Conservation (phyloP, 805 yeast genomes). For the Yarrowia deformans region DNA sequence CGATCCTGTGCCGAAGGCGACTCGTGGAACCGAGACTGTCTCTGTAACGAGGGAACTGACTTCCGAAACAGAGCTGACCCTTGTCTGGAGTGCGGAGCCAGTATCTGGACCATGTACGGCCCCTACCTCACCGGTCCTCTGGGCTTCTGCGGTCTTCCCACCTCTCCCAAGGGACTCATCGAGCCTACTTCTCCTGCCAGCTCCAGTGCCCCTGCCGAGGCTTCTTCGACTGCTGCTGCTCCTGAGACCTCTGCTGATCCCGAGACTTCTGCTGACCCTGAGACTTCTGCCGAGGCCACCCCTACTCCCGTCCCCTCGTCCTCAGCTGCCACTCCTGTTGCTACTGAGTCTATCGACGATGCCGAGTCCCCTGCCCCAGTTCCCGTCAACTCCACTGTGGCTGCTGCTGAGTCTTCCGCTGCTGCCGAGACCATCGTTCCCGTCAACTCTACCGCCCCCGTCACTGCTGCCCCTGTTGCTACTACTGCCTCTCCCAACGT, state of each 20-base stretch:
- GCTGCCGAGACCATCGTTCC: background rate
- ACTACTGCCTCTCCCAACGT: background rate
- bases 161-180: background rate
- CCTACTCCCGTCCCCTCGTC: background rate
- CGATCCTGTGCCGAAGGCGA: background rate
- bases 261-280: constrained; percentile 8
- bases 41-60: background rate
- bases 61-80: background rate
- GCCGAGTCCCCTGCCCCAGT: constrained; percentile 11
- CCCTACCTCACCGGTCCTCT: background rate
- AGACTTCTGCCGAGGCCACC: background rate
- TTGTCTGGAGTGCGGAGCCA: background rate
- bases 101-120: background rate
- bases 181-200: background rate
- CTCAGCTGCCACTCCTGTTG: background rate
- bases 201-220: background rate
- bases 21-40: background rate
- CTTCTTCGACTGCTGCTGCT: background rate
- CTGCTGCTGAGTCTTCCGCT: background rate
- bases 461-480: no score
- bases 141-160: background rate
- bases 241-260: constrained; percentile 8
- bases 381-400: background rate
- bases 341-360: background rate
- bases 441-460: background rate